Conservation (phyloP, 805 yeast species). For the Schwanniomyces yamadae region DNA sequence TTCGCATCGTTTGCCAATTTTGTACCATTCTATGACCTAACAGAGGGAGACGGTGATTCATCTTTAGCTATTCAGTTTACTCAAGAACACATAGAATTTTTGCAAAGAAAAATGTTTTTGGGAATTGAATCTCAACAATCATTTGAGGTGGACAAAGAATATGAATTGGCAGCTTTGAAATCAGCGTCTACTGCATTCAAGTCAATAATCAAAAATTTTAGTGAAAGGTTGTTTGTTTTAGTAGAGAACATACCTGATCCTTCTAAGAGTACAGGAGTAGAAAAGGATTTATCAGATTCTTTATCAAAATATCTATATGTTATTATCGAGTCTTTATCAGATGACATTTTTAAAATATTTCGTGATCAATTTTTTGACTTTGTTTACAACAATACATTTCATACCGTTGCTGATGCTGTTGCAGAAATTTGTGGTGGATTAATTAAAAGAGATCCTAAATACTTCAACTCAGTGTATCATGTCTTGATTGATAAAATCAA, state of each 20-base stretch:
- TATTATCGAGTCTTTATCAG: slow-evolving; percentile 59
- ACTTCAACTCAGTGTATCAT: slow-evolving; percentile 43
- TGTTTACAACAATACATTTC: slow-evolving; percentile 56
- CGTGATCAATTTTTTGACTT: slow-evolving; percentile 53
- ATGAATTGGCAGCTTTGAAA: slow-evolving; percentile 55
- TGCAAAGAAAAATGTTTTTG: slow-evolving; percentile 44
- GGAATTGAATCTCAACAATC: slow-evolving; percentile 17
- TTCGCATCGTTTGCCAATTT: slow-evolving; percentile 69
- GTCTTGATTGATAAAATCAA: slow-evolving; percentile 52
- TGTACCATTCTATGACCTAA: slow-evolving; percentile 67
- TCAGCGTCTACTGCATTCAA: slow-evolving; percentile 75
- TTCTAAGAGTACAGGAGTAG: slow-evolving; percentile 49
- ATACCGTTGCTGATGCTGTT: slow-evolving; percentile 61
- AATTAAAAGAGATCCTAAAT: slow-evolving; percentile 59
- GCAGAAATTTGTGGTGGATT: slow-evolving; percentile 74
- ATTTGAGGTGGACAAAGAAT: slow-evolving; percentile 42
- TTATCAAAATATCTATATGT: slow-evolving; percentile 38
- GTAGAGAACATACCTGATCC: slow-evolving; percentile 70
- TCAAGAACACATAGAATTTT: slow-evolving; percentile 56
- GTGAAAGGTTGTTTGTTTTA: slow-evolving; percentile 58
- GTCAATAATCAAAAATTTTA: slow-evolving; percentile 53
- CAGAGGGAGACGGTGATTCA: slow-evolving; percentile 41
- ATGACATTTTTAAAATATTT: slow-evolving; percentile 48
- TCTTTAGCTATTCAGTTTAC: slow-evolving; percentile 53
- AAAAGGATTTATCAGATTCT: slow-evolving; percentile 40